Base-by-base conservation (phyloP, 768 basidiomycete genomes). In the Lactarius evosmus region DNA sequence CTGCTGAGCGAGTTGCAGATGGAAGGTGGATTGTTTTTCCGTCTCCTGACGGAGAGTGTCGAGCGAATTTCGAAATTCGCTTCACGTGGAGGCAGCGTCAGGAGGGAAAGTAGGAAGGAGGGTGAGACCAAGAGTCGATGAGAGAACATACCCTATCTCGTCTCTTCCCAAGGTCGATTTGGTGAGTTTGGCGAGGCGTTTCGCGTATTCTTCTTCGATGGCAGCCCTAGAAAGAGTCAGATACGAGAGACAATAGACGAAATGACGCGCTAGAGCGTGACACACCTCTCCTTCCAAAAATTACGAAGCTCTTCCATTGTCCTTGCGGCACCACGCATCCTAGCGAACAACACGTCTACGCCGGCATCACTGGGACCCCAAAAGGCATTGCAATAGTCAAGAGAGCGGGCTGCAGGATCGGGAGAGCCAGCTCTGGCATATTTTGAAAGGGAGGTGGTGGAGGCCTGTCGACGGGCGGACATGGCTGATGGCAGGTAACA, bases 311-410 rank as follows among this genome's bases (percentile, higher is more conserved):
- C 97, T 54, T 98, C 96, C 78, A 91, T 85, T 1, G 94, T 95
- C 74, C 91, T 83, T 19, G 82, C 75, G 16, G 90, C 91, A 22
- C 92, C 93, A 9, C 93, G 82, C 86, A 96, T 90, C 65, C 93
- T 83, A 34, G 93, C 88, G 73, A 93, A 90, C 34, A 98, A 79
- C 51, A 95, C 93, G 70, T 96, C 93, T 66, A 92, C 93, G 17
- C 95, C 95, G 41, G 82, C 88, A 78, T 97, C 94, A 32, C 81
- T 84, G 22, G 82, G 69, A 12, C 93, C 93, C 97, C 97, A 98
- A 78, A 98, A 98, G 2, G 93, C 85, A 76, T 98, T 99, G 75
- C 95, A 98, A 76, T 95, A 98, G 77, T 97, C 93, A 70, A 86
- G 75, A 11, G 85, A 85, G 61, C 83, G 80, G 68, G 73, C 70